Evolutionary conservation across 108 stramenopile genomes (phyloP).

Genomic region (Cylindrotheca closterium): DNA sequence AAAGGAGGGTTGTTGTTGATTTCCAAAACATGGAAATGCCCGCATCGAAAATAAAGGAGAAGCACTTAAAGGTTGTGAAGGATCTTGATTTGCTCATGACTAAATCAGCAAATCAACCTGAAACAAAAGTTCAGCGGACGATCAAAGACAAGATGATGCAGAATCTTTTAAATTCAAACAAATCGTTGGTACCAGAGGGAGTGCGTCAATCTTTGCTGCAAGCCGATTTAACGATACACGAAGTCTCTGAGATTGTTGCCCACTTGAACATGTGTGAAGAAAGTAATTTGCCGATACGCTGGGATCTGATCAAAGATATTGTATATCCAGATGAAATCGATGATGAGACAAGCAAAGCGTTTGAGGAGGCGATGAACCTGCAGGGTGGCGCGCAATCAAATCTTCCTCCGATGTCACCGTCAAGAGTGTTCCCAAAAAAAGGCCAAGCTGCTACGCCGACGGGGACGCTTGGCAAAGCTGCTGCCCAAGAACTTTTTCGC

Average conservation of each 20-base stretch:
- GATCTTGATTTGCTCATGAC: background rate
- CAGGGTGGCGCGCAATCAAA: background rate
- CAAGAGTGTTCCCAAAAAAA: background rate
- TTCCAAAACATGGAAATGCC: background rate
- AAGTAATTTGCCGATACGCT: background rate
- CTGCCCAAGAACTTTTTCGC: constrained; percentile 2
- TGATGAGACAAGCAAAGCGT: background rate
- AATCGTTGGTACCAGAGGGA: background rate
- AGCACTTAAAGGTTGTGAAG: background rate
- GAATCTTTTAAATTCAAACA: background rate
- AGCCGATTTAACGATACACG: constrained; percentile 1
- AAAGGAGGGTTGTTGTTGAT: background rate
- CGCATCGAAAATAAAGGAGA: background rate
- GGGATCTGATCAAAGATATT: constrained; percentile 9
- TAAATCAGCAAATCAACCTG: background rate
- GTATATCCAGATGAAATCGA: constrained; percentile 5
- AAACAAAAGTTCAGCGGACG: background rate
- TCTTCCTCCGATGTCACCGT: background rate
- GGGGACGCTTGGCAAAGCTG: constrained; percentile 2
- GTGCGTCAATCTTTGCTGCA: background rate
- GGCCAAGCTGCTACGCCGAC: background rate
- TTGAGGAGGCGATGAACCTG: background rate
- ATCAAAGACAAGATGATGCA: background rate
- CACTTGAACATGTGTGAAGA: constrained; percentile 4
- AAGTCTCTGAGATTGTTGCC: constrained; percentile 4